A percentile compares a stretch with the other conserved stretches of the same genome.
phyloP scores from a whole-genome alignment of 2,329 filamentous ascomycete species.

The Neopestalotiopsis clavispora region DNA sequence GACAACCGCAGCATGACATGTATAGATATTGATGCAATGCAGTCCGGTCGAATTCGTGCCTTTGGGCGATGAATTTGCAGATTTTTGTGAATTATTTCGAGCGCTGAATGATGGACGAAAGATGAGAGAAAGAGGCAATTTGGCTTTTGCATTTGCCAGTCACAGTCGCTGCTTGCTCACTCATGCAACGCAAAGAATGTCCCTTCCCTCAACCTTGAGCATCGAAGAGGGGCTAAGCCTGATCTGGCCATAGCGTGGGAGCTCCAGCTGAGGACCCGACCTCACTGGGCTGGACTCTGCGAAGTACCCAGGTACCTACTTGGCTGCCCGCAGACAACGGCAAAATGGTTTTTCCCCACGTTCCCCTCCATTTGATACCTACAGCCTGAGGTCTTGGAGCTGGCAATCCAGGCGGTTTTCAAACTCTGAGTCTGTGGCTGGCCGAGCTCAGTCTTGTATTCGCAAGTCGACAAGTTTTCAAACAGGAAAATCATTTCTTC shows the following conservation, averaged over 20 bases:
- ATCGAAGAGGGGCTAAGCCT: neutral
- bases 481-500: no score
- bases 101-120: neutral
- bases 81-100: neutral
- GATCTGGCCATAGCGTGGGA: neutral
- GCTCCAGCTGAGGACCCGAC: neutral
- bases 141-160: neutral
- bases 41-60: neutral
- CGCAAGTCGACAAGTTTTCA: no score
- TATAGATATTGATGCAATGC: neutral
- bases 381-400: no score
- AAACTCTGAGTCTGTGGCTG: no score
- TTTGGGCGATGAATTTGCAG: neutral
- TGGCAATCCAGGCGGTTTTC: no score
- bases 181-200: neutral
- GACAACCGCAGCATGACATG: slow-evolving; percentile 21
- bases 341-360: neutral
- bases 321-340: neutral
- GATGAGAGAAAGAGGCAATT: neutral
- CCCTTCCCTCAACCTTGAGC: neutral
- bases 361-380: neutral
- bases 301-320: no score
- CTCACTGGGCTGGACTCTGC: no score
- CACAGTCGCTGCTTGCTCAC: neutral
- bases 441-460: no score